Conservation (phyloP, 352 stramenopile species). For the Pythium sp. region DNA sequence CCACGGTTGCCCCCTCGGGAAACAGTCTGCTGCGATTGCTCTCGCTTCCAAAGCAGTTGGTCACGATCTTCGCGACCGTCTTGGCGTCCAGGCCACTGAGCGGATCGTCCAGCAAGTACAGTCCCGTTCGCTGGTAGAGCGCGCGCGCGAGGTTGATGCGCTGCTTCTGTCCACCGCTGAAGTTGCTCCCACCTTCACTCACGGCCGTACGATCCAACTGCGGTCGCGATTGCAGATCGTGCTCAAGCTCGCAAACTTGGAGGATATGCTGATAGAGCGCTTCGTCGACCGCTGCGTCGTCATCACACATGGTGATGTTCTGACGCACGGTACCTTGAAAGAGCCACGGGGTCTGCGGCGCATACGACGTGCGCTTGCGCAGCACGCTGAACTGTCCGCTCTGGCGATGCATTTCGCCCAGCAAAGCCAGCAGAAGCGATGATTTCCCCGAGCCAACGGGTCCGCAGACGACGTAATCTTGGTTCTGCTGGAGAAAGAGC, state of each 20-base stretch:
- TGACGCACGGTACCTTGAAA: conserved; percentile 54
- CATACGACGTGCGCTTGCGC: conserved; percentile 46
- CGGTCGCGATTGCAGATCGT: conserved; percentile 49
- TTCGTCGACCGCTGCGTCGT: conserved; percentile 27
- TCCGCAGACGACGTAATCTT: conserved; percentile 76
- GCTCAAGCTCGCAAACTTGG: conserved; percentile 62
- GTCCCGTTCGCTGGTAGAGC: conserved; percentile 55
- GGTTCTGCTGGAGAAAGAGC: conserved; percentile 34
- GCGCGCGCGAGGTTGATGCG: conserved; percentile 84
- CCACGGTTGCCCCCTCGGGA: conserved; percentile 42
- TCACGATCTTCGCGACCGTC: conserved; percentile 52
- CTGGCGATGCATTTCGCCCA: conserved; percentile 93
- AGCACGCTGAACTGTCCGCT: conserved; percentile 22
- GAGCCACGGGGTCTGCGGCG: conserved; percentile 76
- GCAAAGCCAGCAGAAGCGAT: conserved; percentile 91
- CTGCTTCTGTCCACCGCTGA: conserved; percentile 83
- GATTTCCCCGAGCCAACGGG: conserved; percentile 95
- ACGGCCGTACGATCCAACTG: conserved; percentile 47
- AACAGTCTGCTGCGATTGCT: conserved; percentile 37
- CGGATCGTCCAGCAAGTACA: conserved; percentile 90
- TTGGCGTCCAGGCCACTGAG: conserved; percentile 75
- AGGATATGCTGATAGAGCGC: conserved; percentile 52
- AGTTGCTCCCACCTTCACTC: conserved; percentile 76
- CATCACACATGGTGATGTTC: conserved; percentile 59
- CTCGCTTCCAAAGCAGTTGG: conserved; percentile 37